Percentiles rank a stretch among this genome's conserved stretches.
Conservation (phyloP, 805 yeast genomes). For the Ogataea angusta region DNA sequence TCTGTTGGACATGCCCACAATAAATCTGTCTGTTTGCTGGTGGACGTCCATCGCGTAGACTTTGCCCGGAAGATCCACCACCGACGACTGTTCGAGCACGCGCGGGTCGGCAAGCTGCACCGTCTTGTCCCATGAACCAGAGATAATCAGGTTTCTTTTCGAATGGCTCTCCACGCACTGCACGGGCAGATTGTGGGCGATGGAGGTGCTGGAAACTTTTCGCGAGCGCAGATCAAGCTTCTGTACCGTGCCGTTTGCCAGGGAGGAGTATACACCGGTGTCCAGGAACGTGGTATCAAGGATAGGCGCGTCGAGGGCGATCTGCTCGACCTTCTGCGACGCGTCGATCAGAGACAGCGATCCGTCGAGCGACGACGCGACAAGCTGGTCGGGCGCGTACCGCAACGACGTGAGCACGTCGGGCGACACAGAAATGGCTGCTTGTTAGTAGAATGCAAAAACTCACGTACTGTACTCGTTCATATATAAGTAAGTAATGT, state of each 20-base stretch:
- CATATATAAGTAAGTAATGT: neutral
- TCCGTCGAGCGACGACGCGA: conserved; percentile 19
- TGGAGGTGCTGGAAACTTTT: conserved; percentile 1
- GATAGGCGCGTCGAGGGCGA: conserved; percentile 12
- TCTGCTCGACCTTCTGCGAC: neutral
- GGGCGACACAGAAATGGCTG: neutral
- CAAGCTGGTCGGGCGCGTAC: conserved; percentile 3
- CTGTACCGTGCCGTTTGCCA: conserved; percentile 52
- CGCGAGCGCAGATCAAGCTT: conserved; percentile 31
- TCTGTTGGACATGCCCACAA: conserved; percentile 54
- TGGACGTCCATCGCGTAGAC: conserved; percentile 59
- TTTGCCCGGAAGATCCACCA: conserved; percentile 40
- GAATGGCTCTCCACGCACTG: conserved; percentile 31
- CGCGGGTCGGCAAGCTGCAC: conserved; percentile 47
- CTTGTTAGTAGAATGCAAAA: neutral
- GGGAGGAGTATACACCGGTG: conserved; percentile 32
- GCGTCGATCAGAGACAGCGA: conserved; percentile 11
- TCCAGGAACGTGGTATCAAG: conserved; percentile 12
- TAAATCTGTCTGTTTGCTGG: conserved; percentile 30
- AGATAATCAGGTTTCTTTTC: conserved; percentile 36
- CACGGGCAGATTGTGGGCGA: conserved; percentile 40
- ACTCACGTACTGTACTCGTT: neutral
- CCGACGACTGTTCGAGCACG: conserved; percentile 18
- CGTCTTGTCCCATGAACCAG: conserved; percentile 63
- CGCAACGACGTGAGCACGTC: conserved; percentile 4